Percentiles rank a stretch among this genome's conserved stretches.
phyloP scores from a whole-genome alignment of 2,329 filamentous ascomycete species.

The Botrytis sinoallii region DNA sequence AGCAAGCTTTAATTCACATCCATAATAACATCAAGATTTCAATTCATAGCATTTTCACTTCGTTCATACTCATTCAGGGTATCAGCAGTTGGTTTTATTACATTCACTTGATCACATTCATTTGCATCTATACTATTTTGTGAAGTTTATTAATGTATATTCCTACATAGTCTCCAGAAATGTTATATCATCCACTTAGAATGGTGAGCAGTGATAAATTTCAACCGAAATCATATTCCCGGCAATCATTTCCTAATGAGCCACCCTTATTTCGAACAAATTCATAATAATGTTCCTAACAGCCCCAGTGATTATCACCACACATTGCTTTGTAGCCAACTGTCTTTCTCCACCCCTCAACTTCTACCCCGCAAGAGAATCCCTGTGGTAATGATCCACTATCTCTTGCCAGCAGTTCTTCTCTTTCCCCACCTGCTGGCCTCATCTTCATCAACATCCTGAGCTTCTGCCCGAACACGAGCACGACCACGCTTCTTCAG shows the following conservation, averaged over 20 bases:
- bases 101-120: not conserved
- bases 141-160: not conserved
- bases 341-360: not conserved
- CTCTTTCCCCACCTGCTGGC: not conserved
- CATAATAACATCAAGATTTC: not conserved
- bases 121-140: not conserved
- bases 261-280: not conserved
- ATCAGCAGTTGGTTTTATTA: not conserved
- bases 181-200: not conserved
- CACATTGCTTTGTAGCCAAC: not conserved
- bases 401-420: not conserved
- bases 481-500: not conserved
- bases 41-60: not conserved
- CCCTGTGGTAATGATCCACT: not conserved
- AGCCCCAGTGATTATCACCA: not conserved
- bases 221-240: not conserved
- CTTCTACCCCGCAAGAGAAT: no score
- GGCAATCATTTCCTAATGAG: not conserved
- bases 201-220: not conserved
- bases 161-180: not conserved
- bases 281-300: not conserved
- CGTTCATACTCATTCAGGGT: no score
- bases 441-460: not conserved
- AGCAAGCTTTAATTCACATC: not conserved
- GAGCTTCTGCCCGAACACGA: rapidly evolving